Evolutionary conservation across 805 yeast species (phyloP).

Genomic region (Metschnikowia koreensis): DNA sequence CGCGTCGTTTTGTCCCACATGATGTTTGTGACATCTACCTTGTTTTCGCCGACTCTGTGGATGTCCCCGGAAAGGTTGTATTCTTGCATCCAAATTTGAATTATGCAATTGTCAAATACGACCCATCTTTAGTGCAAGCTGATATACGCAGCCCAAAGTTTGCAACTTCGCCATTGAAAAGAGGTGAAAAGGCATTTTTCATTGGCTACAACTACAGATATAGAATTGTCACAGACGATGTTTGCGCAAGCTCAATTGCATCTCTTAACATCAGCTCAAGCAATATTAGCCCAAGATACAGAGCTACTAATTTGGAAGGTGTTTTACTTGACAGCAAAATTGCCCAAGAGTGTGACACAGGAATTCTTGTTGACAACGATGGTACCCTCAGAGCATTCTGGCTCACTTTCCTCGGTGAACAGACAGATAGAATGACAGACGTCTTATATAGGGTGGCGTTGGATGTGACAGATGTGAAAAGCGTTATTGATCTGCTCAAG

Average conservation of each 20-base stretch:
- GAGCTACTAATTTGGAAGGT: slow-evolving; percentile 82
- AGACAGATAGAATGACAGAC: slow-evolving; percentile 52
- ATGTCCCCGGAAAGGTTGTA: slow-evolving; percentile 74
- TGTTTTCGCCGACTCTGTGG: slow-evolving; percentile 81
- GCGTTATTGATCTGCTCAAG: slow-evolving; percentile 55
- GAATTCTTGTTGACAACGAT: slow-evolving; percentile 70
- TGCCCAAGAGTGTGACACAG: slow-evolving; percentile 73
- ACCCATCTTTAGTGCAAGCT: slow-evolving; percentile 69
- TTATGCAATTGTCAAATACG: slow-evolving; percentile 80
- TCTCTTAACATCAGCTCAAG: slow-evolving; percentile 72
- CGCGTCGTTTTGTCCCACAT: slow-evolving; percentile 79
- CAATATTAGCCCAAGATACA: slow-evolving; percentile 69
- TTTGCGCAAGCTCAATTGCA: slow-evolving; percentile 73
- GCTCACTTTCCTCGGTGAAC: slow-evolving; percentile 81
- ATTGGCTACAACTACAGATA: slow-evolving; percentile 74
- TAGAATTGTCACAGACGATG: slow-evolving; percentile 70
- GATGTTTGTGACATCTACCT: slow-evolving; percentile 73
- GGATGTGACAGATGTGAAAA: slow-evolving; percentile 63
- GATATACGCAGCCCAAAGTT: slow-evolving; percentile 69
- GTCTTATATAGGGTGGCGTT: slow-evolving; percentile 70
- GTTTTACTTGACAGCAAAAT: slow-evolving; percentile 70
- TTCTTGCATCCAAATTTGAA: slow-evolving; percentile 87
- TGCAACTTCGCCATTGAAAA: slow-evolving; percentile 51
- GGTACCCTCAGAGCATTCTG: slow-evolving; percentile 84
- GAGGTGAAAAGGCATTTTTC: slow-evolving; percentile 77